Evolutionary conservation across 2,329 filamentous ascomycete species (phyloP), one percentile per base, ranked within the genome.

Genomic region (Paracoccidioides brasiliensis): DNA sequence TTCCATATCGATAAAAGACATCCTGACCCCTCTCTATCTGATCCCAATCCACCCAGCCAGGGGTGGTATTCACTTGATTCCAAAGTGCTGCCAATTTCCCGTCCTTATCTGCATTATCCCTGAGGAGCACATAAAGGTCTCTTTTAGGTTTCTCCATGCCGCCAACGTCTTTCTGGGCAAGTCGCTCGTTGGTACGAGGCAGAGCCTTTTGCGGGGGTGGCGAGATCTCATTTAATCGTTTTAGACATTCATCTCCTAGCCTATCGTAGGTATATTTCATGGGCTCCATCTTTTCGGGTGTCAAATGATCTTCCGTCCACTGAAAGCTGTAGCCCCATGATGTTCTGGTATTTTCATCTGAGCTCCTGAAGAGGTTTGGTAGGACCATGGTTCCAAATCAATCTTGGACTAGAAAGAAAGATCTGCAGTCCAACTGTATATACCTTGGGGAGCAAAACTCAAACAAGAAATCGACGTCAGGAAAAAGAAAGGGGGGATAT

Each of bases 21-120:
- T 86, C 80, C 66, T 91, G 86, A 0, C 86, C 87, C 63, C 86
- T 76, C 57, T 78, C 74, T 55, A 91, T 84, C 64, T 89, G 85
- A 1, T 78, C 78, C 86, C 85, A 90, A 65, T 90, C 81, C 2
- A 90, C 86, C 85, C 86, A 90, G 0, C 79, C 74, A 0, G 86
- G 87, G 3, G 88, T 70, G 0, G 78, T 82, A 56, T 81, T 84
- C 55, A 86, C 75, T 64, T 89, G 76, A 0, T 70, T 66, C 86
- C 86, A 90, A 7, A 91, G 71, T 54, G 77, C 62, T 6, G 67
- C 63, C 28, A 83, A 70, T 42, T 79, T 77, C 30, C 78, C 71
- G 61, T 90, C 79, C 5, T 75, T 72, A 2, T 70, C 66, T 8
- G 76, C 73, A 66, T 89, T 75, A 5, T 84, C 75, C 62, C 74